Evolutionary conservation across 2,329 filamentous ascomycete genomes (phyloP).

Genomic region (Fusarium domesticum): DNA sequence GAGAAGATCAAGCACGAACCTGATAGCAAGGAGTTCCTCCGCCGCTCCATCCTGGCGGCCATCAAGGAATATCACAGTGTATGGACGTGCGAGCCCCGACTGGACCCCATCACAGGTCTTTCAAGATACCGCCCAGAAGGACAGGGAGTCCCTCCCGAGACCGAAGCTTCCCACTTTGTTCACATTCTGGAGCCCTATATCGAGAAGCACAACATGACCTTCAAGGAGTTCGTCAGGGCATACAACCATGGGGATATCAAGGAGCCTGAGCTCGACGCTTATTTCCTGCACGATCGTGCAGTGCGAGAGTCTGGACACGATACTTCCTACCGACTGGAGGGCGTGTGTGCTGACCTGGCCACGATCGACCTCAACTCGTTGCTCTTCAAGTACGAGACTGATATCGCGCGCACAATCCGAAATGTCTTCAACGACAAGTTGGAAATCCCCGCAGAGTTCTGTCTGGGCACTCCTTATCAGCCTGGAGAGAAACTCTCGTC

Average conservation of each 20-base stretch:
- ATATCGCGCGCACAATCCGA: slow-evolving; percentile 85
- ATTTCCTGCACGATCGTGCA: slow-evolving; percentile 93
- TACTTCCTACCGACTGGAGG: slow-evolving; percentile 90
- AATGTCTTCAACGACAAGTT: slow-evolving; percentile 80
- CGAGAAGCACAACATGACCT: slow-evolving; percentile 77
- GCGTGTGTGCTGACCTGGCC: slow-evolving; percentile 80
- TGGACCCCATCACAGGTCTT: slow-evolving; percentile 73
- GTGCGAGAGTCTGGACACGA: slow-evolving; percentile 97
- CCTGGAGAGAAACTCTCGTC: slow-evolving; percentile 76
- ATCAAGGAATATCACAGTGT: slow-evolving; percentile 96
- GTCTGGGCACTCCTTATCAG: slow-evolving; percentile 59
- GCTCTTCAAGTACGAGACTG: slow-evolving; percentile 94
- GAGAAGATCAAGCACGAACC: slow-evolving; percentile 88
- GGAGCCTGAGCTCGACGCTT: slow-evolving; percentile 89
- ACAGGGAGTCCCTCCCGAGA: slow-evolving; percentile 84
- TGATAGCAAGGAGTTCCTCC: slow-evolving; percentile 76
- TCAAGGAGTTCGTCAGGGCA: slow-evolving; percentile 79
- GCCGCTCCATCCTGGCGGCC: slow-evolving; percentile 75
- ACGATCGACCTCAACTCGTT: slow-evolving; percentile 94
- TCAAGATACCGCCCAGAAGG: slow-evolving; percentile 84
- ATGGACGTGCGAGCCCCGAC: slow-evolving; percentile 76
- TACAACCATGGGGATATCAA: slow-evolving; percentile 77
- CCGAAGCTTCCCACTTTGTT: slow-evolving; percentile 80
- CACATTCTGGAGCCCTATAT: slow-evolving; percentile 80
- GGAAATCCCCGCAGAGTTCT: slow-evolving; percentile 79